Conservation (phyloP, 208 protist genomes). For the Angomonas ambiguus region DNA sequence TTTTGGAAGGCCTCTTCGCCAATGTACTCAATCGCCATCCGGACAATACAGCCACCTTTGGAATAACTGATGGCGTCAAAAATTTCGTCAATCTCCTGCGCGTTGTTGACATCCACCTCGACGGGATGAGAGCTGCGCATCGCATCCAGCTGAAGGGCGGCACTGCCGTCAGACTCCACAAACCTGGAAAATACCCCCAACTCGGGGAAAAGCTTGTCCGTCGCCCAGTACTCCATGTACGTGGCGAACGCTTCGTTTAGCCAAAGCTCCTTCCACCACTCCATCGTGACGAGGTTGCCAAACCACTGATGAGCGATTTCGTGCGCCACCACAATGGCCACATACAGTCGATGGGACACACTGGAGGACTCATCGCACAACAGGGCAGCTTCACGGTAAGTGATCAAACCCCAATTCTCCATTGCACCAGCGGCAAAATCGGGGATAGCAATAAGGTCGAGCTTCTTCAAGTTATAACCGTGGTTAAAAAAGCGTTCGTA, state of each 20-base stretch:
- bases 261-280: constrained; percentile 97
- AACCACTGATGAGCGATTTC: constrained; percentile 97
- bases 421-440: constrained; percentile 95
- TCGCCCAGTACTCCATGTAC: constrained; percentile 75
- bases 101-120: constrained; percentile 77
- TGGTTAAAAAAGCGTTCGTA: constrained; percentile 84
- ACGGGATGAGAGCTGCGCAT: constrained; percentile 88
- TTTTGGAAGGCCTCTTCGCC: constrained; percentile 74
- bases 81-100: constrained; percentile 89
- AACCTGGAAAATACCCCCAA: constrained; percentile 79
- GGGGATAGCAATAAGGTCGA: constrained; percentile 94
- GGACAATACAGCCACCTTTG: constrained; percentile 81
- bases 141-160: constrained; percentile 80
- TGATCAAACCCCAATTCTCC: constrained; percentile 98
- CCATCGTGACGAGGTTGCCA: constrained; percentile 97
- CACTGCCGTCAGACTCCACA: constrained; percentile 53
- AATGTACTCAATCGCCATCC: constrained; percentile 86
- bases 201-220: constrained; percentile 76
- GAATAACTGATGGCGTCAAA: constrained; percentile 93
- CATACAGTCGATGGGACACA: constrained; percentile 38
- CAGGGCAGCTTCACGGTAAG: constrained; percentile 89
- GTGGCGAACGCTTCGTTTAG: constrained; percentile 97
- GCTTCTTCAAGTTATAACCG: constrained; percentile 92
- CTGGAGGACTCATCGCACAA: constrained; percentile 51
- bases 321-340: constrained; percentile 88